Conservation (phyloP, 208 protist species). For the Trypanosoma melophagium region DNA sequence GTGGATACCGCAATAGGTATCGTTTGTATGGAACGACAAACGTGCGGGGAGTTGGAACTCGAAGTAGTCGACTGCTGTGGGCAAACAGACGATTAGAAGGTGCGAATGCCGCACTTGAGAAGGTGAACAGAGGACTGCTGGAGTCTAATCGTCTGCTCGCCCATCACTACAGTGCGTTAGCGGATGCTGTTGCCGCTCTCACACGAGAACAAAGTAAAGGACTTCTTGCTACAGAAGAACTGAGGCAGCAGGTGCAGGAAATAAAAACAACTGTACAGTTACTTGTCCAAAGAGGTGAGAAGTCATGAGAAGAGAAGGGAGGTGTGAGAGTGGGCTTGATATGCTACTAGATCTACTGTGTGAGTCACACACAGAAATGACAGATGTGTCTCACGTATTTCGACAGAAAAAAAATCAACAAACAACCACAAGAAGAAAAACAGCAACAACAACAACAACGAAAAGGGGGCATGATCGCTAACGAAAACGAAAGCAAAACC, state of each 20-base stretch:
- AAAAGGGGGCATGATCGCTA: too few species aligned
- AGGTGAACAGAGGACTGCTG: background rate
- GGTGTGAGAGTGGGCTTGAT: background rate
- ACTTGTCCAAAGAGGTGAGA: background rate
- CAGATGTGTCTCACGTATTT: too few species aligned
- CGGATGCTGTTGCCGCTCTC: conserved; percentile 1
- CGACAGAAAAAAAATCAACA: too few species aligned
- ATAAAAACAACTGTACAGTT: conserved; percentile 15
- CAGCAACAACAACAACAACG: too few species aligned
- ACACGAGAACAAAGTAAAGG: conserved; percentile 1
- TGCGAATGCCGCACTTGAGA: conserved; percentile 5
- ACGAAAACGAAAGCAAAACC: too few species aligned
- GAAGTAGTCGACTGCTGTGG: conserved; percentile 1
- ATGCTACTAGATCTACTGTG: too few species aligned
- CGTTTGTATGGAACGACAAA: background rate
- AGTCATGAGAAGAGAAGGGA: conserved; percentile 5
- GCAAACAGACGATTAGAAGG: conserved; percentile 6
- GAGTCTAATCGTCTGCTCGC: conserved; percentile 14
- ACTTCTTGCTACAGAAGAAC: background rate
- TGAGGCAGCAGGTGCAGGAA: conserved; percentile 12
- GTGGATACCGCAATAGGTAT: background rate
- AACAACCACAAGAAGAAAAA: too few species aligned
- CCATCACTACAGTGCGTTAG: background rate
- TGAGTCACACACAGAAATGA: too few species aligned
- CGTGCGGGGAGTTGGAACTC: background rate